A percentile compares a stretch with the other conserved stretches of the same genome.
Conservation (phyloP, 1,284 basidiomycete genomes). For the Ceraceosorus guamensis region DNA sequence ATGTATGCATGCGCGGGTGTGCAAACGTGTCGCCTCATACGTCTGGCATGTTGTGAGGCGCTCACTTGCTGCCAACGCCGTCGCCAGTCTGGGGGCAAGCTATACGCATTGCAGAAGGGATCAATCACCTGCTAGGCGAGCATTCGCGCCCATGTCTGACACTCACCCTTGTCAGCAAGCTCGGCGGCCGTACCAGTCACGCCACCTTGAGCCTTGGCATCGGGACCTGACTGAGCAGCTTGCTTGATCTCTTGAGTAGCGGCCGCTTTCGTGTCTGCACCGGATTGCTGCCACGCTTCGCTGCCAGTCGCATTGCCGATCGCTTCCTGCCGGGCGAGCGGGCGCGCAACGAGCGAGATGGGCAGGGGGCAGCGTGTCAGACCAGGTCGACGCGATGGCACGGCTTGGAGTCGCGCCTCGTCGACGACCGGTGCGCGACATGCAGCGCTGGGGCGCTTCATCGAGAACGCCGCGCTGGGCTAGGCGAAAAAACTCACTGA, state of each 20-base stretch:
- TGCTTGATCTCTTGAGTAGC: neutral
- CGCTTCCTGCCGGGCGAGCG: constrained; percentile 14
- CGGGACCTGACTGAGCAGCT: neutral
- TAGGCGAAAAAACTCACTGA: neutral
- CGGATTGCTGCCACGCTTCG: constrained; percentile 26
- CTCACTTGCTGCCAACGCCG: neutral
- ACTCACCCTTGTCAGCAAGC: neutral
- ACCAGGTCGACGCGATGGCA: no score
- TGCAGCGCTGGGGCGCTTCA: no score
- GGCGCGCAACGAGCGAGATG: no score
- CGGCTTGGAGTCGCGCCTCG: no score
- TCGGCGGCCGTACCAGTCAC: neutral
- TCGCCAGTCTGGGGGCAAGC: neutral
- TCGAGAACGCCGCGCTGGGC: neutral
- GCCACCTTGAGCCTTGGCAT: neutral
- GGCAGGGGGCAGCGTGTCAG: no score
- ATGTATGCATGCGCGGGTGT: no score
- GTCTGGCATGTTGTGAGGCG: neutral
- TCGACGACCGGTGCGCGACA: no score
- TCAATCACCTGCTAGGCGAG: neutral
- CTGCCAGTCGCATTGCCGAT: constrained; percentile 31
- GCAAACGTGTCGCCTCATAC: no score
- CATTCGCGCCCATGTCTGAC: neutral
- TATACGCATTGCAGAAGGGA: neutral
- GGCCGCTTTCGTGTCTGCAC: constrained; percentile 2